Base-by-base conservation (phyloP, 139 green algal genomes). In the Coelastrella sp. region DNA sequence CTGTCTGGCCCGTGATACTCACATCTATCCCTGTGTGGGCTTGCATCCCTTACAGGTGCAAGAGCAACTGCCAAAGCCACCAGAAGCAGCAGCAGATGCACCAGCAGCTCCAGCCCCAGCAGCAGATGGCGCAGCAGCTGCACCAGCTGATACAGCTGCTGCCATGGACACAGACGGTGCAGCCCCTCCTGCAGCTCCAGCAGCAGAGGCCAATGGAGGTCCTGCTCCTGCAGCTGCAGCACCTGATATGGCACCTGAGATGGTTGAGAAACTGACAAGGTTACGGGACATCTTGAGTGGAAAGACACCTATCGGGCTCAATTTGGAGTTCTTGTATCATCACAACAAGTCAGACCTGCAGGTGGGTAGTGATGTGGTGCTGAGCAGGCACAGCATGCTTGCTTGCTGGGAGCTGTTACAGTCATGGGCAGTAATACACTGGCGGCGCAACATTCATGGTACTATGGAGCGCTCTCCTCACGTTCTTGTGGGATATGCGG, bases 251-350 rank as follows among this genome's bases (percentile, higher is more conserved):
- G 77, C 57, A 73, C 87, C 56, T 82, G 90, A 16, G 90, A 74
- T 65, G 83, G 77, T 57, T 2, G 93, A 92, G 19, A 91, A 87
- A 20, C 85, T 95, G 73, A 22, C 58, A 16, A 92, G 91, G 85
- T 86, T 98, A 73, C 92, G 93, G 79, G 94, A 93, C 73, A 97
- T 99, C 65, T 86, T 99, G 68, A 96, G 94, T 0, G 98, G 98
- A 66, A 95, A 96, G 47, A 95, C 94, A 16, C 95, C 98, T 66
- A 98, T 99, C 82, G 92, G 94, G 56, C 95, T 99, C 61, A 94
- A 98, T 90, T 95, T 99, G 64, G 96, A 99, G 93, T 99, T 99
- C 93, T 92, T 99, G 87, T 98, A 98, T 91, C 88, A 71, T 47
- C 78, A 92, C 65, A 93, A 92, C 90, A 71, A 92, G 54, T 90